Base-by-base conservation (phyloP, 202 grass and related monocot species). In the Carex arenaria region DNA sequence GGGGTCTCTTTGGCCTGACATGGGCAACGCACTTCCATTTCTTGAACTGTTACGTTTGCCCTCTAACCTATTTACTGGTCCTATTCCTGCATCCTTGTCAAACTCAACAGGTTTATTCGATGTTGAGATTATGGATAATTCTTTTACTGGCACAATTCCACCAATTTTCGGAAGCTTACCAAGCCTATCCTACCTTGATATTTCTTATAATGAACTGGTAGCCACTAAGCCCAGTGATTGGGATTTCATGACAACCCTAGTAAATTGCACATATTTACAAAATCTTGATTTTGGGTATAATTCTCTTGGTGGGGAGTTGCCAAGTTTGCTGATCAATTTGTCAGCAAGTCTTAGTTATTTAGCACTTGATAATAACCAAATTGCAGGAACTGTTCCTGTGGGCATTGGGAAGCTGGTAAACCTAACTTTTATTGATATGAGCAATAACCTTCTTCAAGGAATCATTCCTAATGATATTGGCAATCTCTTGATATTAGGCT, bases 171-270 rank as follows among this genome's bases (percentile, higher is more conserved):
- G 84, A 52, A 59, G 42, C 38, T 67, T 86, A 26, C 38, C 71
- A 1, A 87, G 61, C 31, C 64, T 83, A 13, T 7, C 32, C 23
- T 43, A 2, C 3, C 53, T 89, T 3, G 15, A 74, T 34, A 6
- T 90, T 14, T 45, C 82, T 9, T 0, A 13, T 66, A 87, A 87
- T 81, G 26, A 82, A 19, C 31, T 90, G 10, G 52, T 82, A 82
- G 53, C 67, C 38, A 81, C 0, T 42, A 74, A 82, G 8, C 74
- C 57, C 20, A 81, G 38, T 30, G 85, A 90, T 82, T 90, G 85
- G 85, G 74, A 87, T 62, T 90, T 90, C 40, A 56, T 90, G 82
- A 60, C 23, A 84, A 80, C 88, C 31, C 80, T 90, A n/a, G 80
- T 51, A 0, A 90, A 90, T 60, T 87, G 88, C 67, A 90, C 82